Evolutionary conservation across 805 yeast species (phyloP).

Genomic region (Soucietia sequanensis): DNA sequence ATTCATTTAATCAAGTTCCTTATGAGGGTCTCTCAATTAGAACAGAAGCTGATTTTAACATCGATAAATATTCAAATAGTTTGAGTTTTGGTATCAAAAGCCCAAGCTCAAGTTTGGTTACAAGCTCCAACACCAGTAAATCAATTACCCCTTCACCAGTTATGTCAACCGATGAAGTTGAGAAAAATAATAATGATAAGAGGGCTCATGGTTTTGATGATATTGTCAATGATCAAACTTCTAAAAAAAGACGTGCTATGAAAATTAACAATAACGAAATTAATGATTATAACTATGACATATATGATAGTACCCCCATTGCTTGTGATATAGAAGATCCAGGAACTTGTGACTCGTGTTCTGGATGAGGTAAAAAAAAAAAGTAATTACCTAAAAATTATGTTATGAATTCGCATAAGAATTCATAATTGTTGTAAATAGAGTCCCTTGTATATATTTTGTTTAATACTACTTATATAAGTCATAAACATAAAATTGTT

Average conservation of each 20-base stretch:
- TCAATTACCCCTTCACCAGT: background rate
- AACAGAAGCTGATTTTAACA: background rate
- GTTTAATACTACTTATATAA: background rate
- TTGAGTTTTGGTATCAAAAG: background rate
- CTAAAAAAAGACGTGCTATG: background rate
- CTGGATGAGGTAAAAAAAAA: slow-evolving; percentile 32
- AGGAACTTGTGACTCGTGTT: slow-evolving; percentile 40
- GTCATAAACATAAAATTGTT: background rate
- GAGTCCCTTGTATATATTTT: slow-evolving; percentile 5
- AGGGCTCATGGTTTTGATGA: slow-evolving; percentile 3
- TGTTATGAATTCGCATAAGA: too few relatives aligned
- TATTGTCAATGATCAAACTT: background rate
- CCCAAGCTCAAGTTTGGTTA: background rate
- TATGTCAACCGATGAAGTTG: background rate
- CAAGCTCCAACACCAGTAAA: background rate
- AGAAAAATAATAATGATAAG: slow-evolving; percentile 1
- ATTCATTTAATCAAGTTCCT: background rate
- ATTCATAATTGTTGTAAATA: background rate
- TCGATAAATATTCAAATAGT: background rate
- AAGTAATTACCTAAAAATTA: too few relatives aligned
- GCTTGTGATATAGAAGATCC: slow-evolving; percentile 30
- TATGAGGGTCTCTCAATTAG: background rate
- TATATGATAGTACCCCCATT: slow-evolving; percentile 34
- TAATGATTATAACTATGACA: slow-evolving; percentile 16
- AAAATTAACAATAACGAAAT: too few relatives aligned